Evolutionary conservation across 2,329 filamentous ascomycete species (phyloP).

Genomic region (Escovopsis weberi): DNA sequence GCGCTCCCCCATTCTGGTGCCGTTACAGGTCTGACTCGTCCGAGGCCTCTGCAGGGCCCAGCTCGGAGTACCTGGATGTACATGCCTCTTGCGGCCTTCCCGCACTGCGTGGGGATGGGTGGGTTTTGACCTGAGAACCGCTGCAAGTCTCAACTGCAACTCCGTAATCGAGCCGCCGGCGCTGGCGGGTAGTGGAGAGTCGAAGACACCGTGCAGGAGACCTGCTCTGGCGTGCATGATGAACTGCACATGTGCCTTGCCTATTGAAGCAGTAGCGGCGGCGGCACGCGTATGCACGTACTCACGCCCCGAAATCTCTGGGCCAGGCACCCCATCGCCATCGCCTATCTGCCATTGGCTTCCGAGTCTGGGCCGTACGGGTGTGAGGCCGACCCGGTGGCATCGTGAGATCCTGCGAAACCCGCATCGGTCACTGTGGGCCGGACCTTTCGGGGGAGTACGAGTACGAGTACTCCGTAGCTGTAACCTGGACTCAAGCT

Average conservation of each 20-base stretch:
- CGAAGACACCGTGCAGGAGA: too few relatives aligned
- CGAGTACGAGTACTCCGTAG: too few relatives aligned
- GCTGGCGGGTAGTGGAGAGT: neutral
- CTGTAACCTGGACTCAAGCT: too few relatives aligned
- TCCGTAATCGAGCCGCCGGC: neutral
- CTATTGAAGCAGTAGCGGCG: neutral
- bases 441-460: too few relatives aligned
- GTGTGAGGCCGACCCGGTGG: too few relatives aligned
- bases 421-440: too few relatives aligned
- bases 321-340: neutral
- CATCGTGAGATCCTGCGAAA: too few relatives aligned
- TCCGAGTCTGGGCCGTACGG: neutral
- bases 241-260: neutral
- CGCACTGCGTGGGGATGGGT: neutral
- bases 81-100: too few relatives aligned
- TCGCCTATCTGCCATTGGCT: neutral
- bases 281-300: neutral
- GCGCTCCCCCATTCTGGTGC: slow-evolving; percentile 1
- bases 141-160: neutral
- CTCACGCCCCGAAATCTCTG: neutral
- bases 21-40: neutral
- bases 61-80: too few relatives aligned
- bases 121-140: neutral
- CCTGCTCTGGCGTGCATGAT: neutral
- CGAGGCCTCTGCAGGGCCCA: too few relatives aligned